phyloP scores from a whole-genome alignment of 2,329 filamentous ascomycete species.

The Chrysoporthe deuterocubensis region DNA sequence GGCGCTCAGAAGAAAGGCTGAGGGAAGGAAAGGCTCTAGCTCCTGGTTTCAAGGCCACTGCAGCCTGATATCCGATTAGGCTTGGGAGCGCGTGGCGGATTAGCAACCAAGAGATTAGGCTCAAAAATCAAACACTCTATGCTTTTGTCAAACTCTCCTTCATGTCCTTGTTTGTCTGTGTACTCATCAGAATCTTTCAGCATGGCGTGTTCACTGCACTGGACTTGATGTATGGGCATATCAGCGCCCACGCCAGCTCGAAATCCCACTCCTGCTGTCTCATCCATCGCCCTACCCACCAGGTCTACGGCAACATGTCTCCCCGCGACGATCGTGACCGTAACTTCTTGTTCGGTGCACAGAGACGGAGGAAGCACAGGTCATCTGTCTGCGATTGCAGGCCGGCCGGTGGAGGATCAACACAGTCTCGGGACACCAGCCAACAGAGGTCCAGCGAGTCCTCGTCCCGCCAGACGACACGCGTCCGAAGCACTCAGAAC shows the following conservation, averaged over 20 bases:
- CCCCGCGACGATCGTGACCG: conserved; percentile 1
- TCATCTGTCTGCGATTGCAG: conserved; percentile 21
- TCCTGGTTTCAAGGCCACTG: too few species aligned
- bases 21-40: too few species aligned
- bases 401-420: neutral
- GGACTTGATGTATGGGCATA: neutral
- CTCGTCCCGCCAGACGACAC: neutral
- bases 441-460: neutral
- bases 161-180: neutral
- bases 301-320: conserved; percentile 6
- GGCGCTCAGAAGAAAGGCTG: too few species aligned
- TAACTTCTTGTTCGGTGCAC: conserved; percentile 13
- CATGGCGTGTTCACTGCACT: neutral
- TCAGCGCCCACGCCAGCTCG: neutral
- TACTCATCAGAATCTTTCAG: neutral
- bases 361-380: conserved; percentile 9
- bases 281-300: neutral
- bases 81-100: too few species aligned
- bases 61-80: too few species aligned
- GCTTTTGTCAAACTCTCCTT: neutral
- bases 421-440: neutral
- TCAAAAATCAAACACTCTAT: neutral
- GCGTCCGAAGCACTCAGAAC: neutral
- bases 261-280: neutral
- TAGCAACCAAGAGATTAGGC: too few species aligned